Percentiles rank a stretch among this genome's conserved stretches.
Evolutionary conservation across 2,329 filamentous ascomycete genomes (phyloP).

Genomic region (Beauveria scarabaeidicola): DNA sequence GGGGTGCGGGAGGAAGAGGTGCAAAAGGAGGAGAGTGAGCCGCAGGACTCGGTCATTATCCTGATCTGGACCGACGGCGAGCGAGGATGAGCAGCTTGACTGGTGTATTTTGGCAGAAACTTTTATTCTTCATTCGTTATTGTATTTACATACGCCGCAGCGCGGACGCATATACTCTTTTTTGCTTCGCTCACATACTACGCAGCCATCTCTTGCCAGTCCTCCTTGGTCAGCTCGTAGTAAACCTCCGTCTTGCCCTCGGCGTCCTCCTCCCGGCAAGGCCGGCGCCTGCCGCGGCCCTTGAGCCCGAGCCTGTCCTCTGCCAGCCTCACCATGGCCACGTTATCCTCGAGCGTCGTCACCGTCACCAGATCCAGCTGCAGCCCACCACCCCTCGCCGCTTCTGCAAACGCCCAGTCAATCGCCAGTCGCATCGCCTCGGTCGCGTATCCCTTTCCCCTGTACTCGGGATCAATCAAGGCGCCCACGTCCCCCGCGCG

Average conservation of each 20-base stretch:
- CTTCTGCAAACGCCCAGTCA: slow-evolving; percentile 19
- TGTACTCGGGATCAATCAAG: slow-evolving; percentile 18
- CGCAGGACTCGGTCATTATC: slow-evolving; percentile 32
- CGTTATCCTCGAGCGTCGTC: slow-evolving; percentile 17
- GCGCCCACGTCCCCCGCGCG: slow-evolving; percentile 21
- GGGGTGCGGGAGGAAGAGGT: too few relatives aligned
- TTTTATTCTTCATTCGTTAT: not conserved
- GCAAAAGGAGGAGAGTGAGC: slow-evolving; percentile 4
- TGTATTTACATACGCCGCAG: not conserved
- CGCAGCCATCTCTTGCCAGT: slow-evolving; percentile 11
- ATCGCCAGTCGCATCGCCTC: slow-evolving; percentile 20
- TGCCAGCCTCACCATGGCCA: slow-evolving; percentile 17
- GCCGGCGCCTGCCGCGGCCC: slow-evolving; percentile 13
- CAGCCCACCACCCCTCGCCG: slow-evolving; percentile 18
- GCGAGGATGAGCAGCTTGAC: not conserved
- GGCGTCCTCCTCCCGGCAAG: slow-evolving; percentile 2
- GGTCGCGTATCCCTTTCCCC: slow-evolving; percentile 18
- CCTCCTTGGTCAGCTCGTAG: slow-evolving; percentile 18
- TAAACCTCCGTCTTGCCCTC: slow-evolving; percentile 17
- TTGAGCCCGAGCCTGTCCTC: slow-evolving; percentile 18
- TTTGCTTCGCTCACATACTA: not conserved
- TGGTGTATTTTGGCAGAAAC: too few relatives aligned
- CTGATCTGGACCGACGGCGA: slow-evolving; percentile 29
- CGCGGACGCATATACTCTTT: not conserved
- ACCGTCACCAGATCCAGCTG: slow-evolving; percentile 22